Evolutionary conservation across 805 yeast genomes (phyloP).

Genomic region (Sugiyamaella chiloensis): DNA sequence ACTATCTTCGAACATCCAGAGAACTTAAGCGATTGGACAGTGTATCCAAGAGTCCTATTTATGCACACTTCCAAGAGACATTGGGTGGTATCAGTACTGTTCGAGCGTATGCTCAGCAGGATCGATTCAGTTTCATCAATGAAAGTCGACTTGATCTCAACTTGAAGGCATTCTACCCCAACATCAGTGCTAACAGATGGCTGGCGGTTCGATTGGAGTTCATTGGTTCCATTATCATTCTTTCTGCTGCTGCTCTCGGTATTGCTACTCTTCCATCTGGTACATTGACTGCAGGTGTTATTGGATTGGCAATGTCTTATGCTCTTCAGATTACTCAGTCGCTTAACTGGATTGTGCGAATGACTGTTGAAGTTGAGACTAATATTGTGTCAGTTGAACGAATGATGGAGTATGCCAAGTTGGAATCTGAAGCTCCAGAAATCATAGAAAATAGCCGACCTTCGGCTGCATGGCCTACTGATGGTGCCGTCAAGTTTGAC

Average conservation of each 20-base stretch:
- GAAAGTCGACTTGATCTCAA: conserved; percentile 66
- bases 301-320: conserved; percentile 91
- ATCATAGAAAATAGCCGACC: conserved; percentile 66
- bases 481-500: conserved; percentile 64
- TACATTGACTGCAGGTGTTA: conserved; percentile 77
- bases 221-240: conserved; percentile 83
- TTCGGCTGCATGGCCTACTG: conserved; percentile 64
- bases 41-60: conserved; percentile 71
- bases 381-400: conserved; percentile 96
- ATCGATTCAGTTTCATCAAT: conserved; percentile 60
- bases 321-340: conserved; percentile 91
- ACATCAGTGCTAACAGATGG: conserved; percentile 95
- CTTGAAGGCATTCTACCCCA: conserved; percentile 88
- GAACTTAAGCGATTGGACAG: conserved; percentile 76
- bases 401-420: conserved; percentile 78
- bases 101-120: conserved; percentile 65
- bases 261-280: conserved; percentile 69
- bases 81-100: conserved; percentile 75
- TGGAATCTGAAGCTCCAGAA: conserved; percentile 82
- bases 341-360: conserved; percentile 95
- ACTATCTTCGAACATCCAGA: conserved; percentile 66
- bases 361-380: conserved; percentile 98
- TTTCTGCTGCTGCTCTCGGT: conserved; percentile 80
- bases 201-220: conserved; percentile 91
- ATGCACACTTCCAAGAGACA: conserved; percentile 81